Percentiles rank a stretch among this genome's conserved stretches.
These are phyloP conservation scores for Diversispora epigaea DNA, from an alignment of 192 early-diverging fungal genomes.

Conservation along the genomic window DNA sequence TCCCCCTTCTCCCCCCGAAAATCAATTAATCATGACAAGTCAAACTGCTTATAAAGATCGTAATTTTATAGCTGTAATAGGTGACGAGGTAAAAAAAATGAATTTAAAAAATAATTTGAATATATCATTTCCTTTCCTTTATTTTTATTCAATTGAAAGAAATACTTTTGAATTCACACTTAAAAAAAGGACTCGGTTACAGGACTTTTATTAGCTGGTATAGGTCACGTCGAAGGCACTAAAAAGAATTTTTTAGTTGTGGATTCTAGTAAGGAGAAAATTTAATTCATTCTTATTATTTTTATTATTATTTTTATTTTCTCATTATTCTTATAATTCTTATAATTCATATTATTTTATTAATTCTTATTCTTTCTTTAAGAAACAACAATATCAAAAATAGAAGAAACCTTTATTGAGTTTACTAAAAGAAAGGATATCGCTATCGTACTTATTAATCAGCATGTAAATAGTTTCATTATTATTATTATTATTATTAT, in stretches of 20 bases:
- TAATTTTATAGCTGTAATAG: slow-evolving; percentile 63
- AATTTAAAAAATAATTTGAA: neutral
- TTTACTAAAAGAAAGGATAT: slow-evolving; percentile 94
- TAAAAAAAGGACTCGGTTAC: slow-evolving; percentile 79
- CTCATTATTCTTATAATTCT: too few species aligned
- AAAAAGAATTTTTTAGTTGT: slow-evolving; percentile 96
- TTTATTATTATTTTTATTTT: neutral
- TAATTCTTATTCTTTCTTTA: slow-evolving; percentile 11
- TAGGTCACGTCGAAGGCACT: slow-evolving; percentile 95
- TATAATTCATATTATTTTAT: too few species aligned
- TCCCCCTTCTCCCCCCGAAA: too few species aligned
- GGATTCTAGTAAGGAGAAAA: slow-evolving; percentile 74
- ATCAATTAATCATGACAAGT: neutral
- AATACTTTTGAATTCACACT: neutral
- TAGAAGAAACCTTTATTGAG: slow-evolving; percentile 81
- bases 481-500: neutral
- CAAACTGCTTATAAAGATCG: slow-evolving; percentile 45
- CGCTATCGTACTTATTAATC: slow-evolving; percentile 97
- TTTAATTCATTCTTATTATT: neutral
- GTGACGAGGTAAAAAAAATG: slow-evolving; percentile 57
- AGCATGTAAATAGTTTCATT: slow-evolving; percentile 63
- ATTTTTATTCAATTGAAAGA: neutral
- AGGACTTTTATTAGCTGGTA: slow-evolving; percentile 94
- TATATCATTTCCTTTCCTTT: neutral
- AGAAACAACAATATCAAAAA: slow-evolving; percentile 71